Evolutionary conservation across 306 rosid species (phyloP), one percentile per base, ranked within the genome.

Genomic region (Casuarina glauca): DNA sequence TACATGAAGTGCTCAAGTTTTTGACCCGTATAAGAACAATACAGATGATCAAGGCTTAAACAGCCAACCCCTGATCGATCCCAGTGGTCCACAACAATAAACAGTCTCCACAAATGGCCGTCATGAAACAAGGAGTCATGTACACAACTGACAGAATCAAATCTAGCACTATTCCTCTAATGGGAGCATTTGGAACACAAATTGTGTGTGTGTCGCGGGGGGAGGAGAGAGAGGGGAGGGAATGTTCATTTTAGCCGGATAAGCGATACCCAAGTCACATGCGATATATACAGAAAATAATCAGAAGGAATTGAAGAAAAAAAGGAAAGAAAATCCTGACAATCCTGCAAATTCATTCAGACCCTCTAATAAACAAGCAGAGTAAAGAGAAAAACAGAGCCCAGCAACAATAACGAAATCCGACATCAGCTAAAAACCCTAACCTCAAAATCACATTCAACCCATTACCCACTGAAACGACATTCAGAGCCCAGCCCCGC

Each of bases 361-460:
- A 39, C 50, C 8, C 49, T 39, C 36, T 42, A 67, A 39, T 1
- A 41, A 39, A 39, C 48, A 38, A 39, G 48, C 48, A 66, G 49
- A 41, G 70, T 48, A 66, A 66, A 16, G 48, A 38, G 32, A 64
- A 63, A 13, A 63, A 17, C 19, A 60, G 32, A 60, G 32, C 0
- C 61, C 26, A 13, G 43, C 17, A 58, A 19, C 2, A 35, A 57
- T 58, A 20, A 75, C n/a, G 15, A 38, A 78, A 61, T 70, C 48
- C 26, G 20, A 68, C 46, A 79, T 46, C 38, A 66, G 64, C 4
- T 17, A 58, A 79, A 75, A 50, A 48, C 74, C 83, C 76, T 42
- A 81, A 74, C 76, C 53, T 68, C 74, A 35, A 50, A 78, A 74
- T 19, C 57, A 68, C 55, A 12, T 67, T 69, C 41, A 42, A 38